These are phyloP conservation scores for Aspergillus phoenicis DNA, from an alignment of 2,329 filamentous ascomycete species.

Conservation along the genomic window DNA sequence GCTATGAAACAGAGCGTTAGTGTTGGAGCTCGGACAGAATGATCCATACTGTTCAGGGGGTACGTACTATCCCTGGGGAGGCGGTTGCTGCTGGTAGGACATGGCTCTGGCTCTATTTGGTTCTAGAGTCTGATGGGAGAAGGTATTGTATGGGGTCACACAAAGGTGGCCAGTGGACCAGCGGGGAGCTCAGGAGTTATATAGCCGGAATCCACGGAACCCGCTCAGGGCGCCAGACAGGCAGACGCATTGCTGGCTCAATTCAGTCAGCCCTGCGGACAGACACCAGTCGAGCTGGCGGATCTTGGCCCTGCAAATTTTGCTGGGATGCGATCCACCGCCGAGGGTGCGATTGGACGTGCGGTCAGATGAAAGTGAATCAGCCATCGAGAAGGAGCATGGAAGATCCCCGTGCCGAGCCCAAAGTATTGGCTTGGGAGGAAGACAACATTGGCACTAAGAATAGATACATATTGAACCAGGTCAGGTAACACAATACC, in stretches of 20 bases:
- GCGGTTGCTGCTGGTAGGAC: conserved; percentile 7
- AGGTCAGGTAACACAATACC: not conserved
- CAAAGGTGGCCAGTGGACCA: not conserved
- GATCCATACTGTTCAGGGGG: not conserved
- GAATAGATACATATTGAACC: not conserved
- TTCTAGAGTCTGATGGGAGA: not conserved
- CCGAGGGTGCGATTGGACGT: not conserved
- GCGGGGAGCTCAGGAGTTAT: not conserved
- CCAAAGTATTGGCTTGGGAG: not conserved
- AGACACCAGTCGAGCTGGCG: not conserved
- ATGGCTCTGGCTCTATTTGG: not conserved
- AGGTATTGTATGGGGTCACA: not conserved
- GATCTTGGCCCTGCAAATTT: conserved; percentile 2
- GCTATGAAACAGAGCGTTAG: conserved; percentile 1
- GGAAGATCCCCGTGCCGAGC: not conserved
- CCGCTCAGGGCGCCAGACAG: not conserved
- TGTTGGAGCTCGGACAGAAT: too few relatives aligned
- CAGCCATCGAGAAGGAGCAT: not conserved
- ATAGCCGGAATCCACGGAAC: not conserved
- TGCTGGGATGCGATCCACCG: conserved; percentile 3
- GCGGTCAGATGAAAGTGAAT: not conserved
- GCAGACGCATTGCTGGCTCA: not conserved
- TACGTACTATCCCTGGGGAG: conserved; percentile 11
- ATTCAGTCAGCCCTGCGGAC: conserved; percentile 7
- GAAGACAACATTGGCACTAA: not conserved